Evolutionary conservation across 2,329 filamentous ascomycete species (phyloP), one percentile per base, ranked within the genome.

Genomic region (Venturia asperata): DNA sequence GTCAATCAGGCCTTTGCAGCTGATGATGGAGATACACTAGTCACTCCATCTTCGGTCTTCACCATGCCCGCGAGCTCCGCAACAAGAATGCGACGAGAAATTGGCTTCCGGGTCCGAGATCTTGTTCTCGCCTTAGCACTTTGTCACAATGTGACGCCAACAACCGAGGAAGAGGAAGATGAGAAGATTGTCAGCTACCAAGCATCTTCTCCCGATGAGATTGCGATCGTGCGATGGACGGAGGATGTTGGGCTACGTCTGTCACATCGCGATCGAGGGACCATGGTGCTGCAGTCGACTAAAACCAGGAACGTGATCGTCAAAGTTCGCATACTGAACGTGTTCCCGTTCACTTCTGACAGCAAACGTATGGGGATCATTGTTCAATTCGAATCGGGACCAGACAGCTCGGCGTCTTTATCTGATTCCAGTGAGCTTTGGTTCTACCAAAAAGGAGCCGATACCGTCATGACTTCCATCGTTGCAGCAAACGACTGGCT

Each of bases 361-460:
- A 93, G 93, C 69, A 99, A 99, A 77, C 87, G 94, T 63, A 99
- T 99, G 94, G 94, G 95, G 11, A 93, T 99, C 66, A 88, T 99
- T 67, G 91, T 97, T 24, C 89, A 92, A 70, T 97, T 97, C 72
- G 82, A 87, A 37, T 21, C 34, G 6, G 80, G 80, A 41, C 80
- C 81, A 1, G 78, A 83, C 1, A 71, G 77, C 0, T 74, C 82
- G 2, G 79, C 82, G 1, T 58, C 52, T 2, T n/a, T 58, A 11
- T 58, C 52, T 5, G 81, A 81, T 60, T 30, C 21, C 15, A 87
- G 89, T 17, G 93, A 97, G 72, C 93, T 97, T 39, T 97, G 93
- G 90, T 99, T 99, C 78, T 97, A 93, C 73, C 92, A 99, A 72
- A 99, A 99, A 77, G 94, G 94, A 67, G 95, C 94, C 2, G 95